A percentile compares a stretch with the other conserved stretches of the same genome.
These are phyloP conservation scores for Gloeophyllum trabeum DNA, from an alignment of 768 basidiomycete species.

Conservation along the genomic window DNA sequence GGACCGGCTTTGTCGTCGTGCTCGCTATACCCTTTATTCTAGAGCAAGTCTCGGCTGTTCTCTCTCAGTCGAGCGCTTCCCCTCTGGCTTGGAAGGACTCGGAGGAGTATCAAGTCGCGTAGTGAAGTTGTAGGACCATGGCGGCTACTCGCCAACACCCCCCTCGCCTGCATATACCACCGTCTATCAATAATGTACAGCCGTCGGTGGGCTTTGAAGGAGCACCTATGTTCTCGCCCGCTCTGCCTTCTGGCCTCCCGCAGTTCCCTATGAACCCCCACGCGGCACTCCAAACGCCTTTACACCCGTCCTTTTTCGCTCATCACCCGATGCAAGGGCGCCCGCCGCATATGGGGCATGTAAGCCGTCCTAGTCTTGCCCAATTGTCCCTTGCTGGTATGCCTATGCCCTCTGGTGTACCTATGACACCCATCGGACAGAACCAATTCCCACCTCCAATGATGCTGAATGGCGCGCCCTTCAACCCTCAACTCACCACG, in stretches of 20 bases:
- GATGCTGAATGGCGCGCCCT: constrained; percentile 28
- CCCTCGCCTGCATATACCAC: constrained; percentile 44
- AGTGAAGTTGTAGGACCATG: neutral
- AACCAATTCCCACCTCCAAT: constrained; percentile 44
- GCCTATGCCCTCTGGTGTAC: constrained; percentile 40
- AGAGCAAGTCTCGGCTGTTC: too few relatives aligned
- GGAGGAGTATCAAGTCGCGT: too few relatives aligned
- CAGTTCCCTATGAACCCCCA: constrained; percentile 29
- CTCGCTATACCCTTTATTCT: too few relatives aligned
- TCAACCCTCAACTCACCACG: constrained; percentile 34
- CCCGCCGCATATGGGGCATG: constrained; percentile 34
- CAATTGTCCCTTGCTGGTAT: constrained; percentile 53
- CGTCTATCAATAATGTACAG: constrained; percentile 43
- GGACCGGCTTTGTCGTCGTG: too few relatives aligned
- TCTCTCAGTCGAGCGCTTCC: too few relatives aligned
- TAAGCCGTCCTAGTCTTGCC: constrained; percentile 45
- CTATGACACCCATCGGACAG: constrained; percentile 49
- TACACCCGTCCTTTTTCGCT: constrained; percentile 55
- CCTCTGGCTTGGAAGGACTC: too few relatives aligned
- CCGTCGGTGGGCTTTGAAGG: constrained; percentile 28
- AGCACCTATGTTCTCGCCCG: constrained; percentile 50
- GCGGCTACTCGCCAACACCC: neutral
- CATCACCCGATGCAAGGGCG: constrained; percentile 39
- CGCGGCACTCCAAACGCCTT: constrained; percentile 53
- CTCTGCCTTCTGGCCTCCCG: constrained; percentile 47